Evolutionary conservation across 768 basidiomycete genomes (phyloP).

Genomic region (Mycena vitilis): DNA sequence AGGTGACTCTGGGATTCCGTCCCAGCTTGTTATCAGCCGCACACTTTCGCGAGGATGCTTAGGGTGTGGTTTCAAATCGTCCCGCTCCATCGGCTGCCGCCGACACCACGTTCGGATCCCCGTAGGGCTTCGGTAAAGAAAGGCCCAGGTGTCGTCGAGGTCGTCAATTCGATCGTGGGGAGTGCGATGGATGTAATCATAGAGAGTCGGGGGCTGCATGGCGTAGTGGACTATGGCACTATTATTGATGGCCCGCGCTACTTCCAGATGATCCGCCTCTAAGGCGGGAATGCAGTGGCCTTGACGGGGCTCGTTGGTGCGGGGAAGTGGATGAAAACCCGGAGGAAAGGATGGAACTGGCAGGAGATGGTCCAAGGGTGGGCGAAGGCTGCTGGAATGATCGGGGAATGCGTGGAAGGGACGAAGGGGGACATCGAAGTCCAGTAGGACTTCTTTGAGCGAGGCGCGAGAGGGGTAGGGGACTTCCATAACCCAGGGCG

Average conservation of each 20-base stretch:
- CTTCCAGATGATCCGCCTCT: neutral
- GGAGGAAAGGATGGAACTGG: neutral
- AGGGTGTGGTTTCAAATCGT: no score
- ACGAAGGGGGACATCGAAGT: neutral
- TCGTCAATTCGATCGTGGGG: no score
- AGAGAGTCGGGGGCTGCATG: neutral
- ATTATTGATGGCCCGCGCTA: neutral
- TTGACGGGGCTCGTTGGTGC: no score
- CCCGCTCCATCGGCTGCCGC: no score
- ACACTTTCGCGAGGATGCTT: no score
- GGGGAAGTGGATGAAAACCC: neutral
- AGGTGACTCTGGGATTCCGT: no score
- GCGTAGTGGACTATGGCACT: neutral
- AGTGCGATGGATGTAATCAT: neutral
- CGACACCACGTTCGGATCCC: no score
- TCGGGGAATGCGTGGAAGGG: neutral
- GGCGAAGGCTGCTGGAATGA: neutral
- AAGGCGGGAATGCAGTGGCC: neutral
- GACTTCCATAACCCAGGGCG: neutral
- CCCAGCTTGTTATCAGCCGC: neutral
- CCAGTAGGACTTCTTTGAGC: neutral
- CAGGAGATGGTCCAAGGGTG: neutral
- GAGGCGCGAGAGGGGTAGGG: neutral
- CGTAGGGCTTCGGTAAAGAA: no score
- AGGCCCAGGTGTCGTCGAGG: no score